Evolutionary conservation across 768 basidiomycete genomes (phyloP).

Genomic region (Agrocybe praecox): DNA sequence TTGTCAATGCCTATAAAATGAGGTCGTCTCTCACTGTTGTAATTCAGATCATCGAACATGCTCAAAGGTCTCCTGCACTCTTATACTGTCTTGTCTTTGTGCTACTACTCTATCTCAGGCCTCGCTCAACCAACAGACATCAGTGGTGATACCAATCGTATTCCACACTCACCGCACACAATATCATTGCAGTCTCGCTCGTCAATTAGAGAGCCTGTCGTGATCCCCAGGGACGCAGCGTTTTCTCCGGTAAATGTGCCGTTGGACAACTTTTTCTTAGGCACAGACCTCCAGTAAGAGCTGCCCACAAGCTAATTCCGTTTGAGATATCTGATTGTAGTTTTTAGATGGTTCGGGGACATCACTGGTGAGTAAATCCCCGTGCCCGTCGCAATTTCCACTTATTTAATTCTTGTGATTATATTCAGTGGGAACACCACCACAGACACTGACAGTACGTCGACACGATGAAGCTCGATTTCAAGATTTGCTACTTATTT

Average conservation of each 20-base stretch:
- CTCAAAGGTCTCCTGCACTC: neutral
- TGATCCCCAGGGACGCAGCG: slow-evolving; percentile 30
- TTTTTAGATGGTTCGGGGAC: slow-evolving; percentile 55
- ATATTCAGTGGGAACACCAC: slow-evolving; percentile 51
- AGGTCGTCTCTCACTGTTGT: neutral
- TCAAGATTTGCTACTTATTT: slow-evolving; percentile 4
- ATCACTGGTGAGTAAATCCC: slow-evolving; percentile 36
- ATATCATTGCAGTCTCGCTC: slow-evolving; percentile 30
- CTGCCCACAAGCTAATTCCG: slow-evolving; percentile 1
- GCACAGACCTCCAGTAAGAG: slow-evolving; percentile 57
- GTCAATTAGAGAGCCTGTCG: slow-evolving; percentile 15
- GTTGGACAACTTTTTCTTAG: slow-evolving; percentile 53
- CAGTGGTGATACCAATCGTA: neutral
- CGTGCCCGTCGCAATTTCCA: slow-evolving; percentile 2
- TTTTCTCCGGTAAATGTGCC: slow-evolving; percentile 42
- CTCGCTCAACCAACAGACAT: slow-evolving; percentile 3
- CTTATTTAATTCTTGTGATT: neutral
- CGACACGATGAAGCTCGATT: neutral
- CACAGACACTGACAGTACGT: slow-evolving; percentile 44
- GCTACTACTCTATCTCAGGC: slow-evolving; percentile 1
- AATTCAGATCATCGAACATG: neutral
- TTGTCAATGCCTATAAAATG: neutral
- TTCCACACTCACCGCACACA: slow-evolving; percentile 26
- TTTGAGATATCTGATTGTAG: too few relatives aligned
- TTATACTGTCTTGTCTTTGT: neutral